These are phyloP conservation scores for Parmelia sp. DNA, from an alignment of 495 filamentous ascomycete genomes.

Conservation along the genomic window DNA sequence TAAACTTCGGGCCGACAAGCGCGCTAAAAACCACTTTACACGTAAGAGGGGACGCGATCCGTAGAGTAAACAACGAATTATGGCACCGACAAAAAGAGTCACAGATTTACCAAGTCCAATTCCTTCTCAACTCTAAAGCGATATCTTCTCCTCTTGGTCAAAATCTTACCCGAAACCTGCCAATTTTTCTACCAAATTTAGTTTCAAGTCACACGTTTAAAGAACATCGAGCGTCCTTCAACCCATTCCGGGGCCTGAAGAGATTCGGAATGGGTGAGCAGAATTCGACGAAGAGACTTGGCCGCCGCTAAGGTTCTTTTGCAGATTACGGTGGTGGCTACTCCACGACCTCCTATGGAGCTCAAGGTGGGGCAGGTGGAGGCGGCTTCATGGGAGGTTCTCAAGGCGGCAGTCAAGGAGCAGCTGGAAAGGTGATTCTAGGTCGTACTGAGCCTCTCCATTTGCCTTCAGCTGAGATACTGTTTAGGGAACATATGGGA, in stretches of 20 bases:
- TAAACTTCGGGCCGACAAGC: constrained; percentile 11
- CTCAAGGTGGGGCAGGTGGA: constrained; percentile 52
- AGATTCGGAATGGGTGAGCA: constrained; percentile 16
- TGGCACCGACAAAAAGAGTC: background rate
- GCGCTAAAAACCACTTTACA: constrained; percentile 19
- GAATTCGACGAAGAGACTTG: background rate
- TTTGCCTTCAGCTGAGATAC: constrained; percentile 14
- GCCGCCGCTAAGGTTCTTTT: background rate
- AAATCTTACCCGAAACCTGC: too few species aligned
- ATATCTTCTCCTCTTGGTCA: too few species aligned
- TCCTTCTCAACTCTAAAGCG: too few species aligned
- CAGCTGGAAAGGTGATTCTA: constrained; percentile 34
- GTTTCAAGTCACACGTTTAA: background rate
- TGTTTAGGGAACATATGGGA: constrained; percentile 45
- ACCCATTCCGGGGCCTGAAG: background rate
- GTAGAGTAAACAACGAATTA: constrained; percentile 14
- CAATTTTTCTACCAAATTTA: too few species aligned
- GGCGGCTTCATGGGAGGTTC: constrained; percentile 59
- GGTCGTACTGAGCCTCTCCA: background rate
- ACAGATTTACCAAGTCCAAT: too few species aligned
- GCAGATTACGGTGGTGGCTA: constrained; percentile 39
- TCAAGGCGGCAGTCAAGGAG: constrained; percentile 45
- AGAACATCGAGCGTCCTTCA: background rate
- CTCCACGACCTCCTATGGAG: constrained; percentile 52
- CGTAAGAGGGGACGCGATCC: constrained; percentile 11